A percentile compares a stretch with the other conserved stretches of the same genome.
These are phyloP conservation scores for Cerrena zonata DNA, from an alignment of 1,284 basidiomycete species.

Conservation along the genomic window DNA sequence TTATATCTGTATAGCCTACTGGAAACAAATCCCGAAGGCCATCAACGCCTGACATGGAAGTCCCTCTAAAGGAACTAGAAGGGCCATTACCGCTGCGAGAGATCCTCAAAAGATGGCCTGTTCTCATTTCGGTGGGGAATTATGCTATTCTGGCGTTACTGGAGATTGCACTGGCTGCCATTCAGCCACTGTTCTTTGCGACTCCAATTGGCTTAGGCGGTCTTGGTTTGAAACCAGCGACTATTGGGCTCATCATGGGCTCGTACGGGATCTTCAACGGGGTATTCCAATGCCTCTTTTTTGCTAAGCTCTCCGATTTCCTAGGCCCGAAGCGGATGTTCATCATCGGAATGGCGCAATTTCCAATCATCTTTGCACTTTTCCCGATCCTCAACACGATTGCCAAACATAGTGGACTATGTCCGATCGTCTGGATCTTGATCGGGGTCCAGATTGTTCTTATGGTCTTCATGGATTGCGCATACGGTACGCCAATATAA, in stretches of 20 bases:
- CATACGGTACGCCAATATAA: slow-evolving; percentile 25
- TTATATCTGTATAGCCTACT: no score
- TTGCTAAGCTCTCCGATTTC: slow-evolving; percentile 46
- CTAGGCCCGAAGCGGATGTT: slow-evolving; percentile 56
- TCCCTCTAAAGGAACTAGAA: slow-evolving; percentile 8
- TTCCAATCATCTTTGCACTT: slow-evolving; percentile 43
- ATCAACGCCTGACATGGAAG: no score
- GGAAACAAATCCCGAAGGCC: no score
- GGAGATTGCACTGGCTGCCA: slow-evolving; percentile 57
- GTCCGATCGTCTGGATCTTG: slow-evolving; percentile 24
- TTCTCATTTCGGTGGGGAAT: slow-evolving; percentile 57
- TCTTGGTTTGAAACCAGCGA: slow-evolving; percentile 54
- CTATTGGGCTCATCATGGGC: slow-evolving; percentile 55
- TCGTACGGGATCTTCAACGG: slow-evolving; percentile 56
- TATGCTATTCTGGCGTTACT: slow-evolving; percentile 62
- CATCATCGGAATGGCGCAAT: slow-evolving; percentile 42
- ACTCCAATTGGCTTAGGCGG: slow-evolving; percentile 63
- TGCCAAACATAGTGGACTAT: slow-evolving; percentile 21
- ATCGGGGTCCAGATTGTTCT: slow-evolving; percentile 27
- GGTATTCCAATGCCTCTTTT: slow-evolving; percentile 53
- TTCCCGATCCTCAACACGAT: slow-evolving; percentile 54
- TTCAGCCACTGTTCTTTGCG: slow-evolving; percentile 64
- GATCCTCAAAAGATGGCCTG: slow-evolving; percentile 34
- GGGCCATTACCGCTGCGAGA: slow-evolving; percentile 39
- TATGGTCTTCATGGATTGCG: slow-evolving; percentile 29